Evolutionary conservation across 2,329 filamentous ascomycete species (phyloP).

Genomic region (Cordyceps fumosorosea): DNA sequence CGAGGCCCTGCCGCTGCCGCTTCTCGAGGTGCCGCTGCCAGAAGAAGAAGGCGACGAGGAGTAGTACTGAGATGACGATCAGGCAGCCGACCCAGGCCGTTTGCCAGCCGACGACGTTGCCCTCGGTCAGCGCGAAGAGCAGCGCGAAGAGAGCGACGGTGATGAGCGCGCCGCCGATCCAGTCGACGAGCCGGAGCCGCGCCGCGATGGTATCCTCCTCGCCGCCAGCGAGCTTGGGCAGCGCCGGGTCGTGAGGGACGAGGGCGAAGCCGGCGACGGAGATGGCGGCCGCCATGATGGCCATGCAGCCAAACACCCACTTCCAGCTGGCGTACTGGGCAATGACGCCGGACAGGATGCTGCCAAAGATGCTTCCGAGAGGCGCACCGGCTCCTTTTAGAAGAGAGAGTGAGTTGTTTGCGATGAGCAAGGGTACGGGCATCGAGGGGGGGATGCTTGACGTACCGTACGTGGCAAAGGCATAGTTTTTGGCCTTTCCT

Average conservation of each 20-base stretch:
- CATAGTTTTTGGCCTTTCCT: constrained; percentile 63
- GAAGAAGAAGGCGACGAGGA: constrained; percentile 49
- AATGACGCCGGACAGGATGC: constrained; percentile 57
- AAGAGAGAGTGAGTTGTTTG: not conserved
- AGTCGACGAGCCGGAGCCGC: constrained; percentile 50
- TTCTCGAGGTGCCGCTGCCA: constrained; percentile 49
- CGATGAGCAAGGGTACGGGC: not conserved
- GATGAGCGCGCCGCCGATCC: constrained; percentile 58
- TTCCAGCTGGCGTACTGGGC: constrained; percentile 57
- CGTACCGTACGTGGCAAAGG: constrained; percentile 56
- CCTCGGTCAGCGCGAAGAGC: constrained; percentile 61
- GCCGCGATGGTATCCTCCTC: constrained; percentile 17
- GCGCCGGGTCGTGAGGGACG: constrained; percentile 38
- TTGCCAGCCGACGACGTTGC: constrained; percentile 62
- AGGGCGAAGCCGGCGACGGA: constrained; percentile 51
- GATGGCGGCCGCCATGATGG: constrained; percentile 51
- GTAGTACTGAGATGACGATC: constrained; percentile 50
- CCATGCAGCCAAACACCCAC: constrained; percentile 61
- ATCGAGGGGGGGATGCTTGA: not conserved
- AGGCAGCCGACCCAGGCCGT: constrained; percentile 55
- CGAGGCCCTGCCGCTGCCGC: constrained; percentile 7
- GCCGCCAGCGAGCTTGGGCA: constrained; percentile 9
- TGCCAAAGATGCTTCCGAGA: constrained; percentile 58
- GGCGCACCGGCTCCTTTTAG: constrained; percentile 54
- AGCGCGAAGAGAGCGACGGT: constrained; percentile 56